Evolutionary conservation across 352 stramenopile species (phyloP).

Genomic region (Globisporangium irregulare): DNA sequence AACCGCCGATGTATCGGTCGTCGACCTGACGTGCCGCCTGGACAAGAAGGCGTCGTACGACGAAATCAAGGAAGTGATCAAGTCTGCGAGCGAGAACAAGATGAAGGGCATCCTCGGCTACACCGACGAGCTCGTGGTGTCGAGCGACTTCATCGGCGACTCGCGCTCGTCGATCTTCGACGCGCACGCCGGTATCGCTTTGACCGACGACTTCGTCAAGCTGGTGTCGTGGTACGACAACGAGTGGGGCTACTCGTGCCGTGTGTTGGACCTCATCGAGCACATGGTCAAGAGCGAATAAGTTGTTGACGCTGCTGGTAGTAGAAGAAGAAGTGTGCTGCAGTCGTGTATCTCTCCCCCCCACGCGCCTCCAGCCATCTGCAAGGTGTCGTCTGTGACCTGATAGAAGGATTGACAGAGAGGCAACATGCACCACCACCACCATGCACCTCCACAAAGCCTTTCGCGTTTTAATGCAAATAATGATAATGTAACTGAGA

Average conservation of each 20-base stretch:
- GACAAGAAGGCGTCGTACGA: conserved; percentile 94
- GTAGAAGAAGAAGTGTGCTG: neutral
- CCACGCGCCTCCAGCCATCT: neutral
- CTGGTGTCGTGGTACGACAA: conserved; percentile 99
- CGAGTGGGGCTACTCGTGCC: conserved; percentile 98
- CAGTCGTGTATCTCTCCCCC: neutral
- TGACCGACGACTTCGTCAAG: conserved; percentile 99
- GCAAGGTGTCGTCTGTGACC: neutral
- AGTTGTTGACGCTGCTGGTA: conserved; percentile 8
- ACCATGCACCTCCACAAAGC: neutral
- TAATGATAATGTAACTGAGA: conserved; percentile 2
- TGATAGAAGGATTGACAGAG: neutral
- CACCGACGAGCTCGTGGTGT: conserved; percentile 96
- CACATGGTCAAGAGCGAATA: conserved; percentile 94
- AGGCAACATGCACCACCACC: neutral
- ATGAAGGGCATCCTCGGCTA: conserved; percentile 98
- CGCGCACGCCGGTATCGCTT: conserved; percentile 94
- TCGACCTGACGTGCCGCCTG: conserved; percentile 85
- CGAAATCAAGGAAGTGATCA: conserved; percentile 96
- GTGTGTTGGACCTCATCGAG: conserved; percentile 96
- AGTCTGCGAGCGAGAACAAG: conserved; percentile 91
- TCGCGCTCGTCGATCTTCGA: conserved; percentile 98
- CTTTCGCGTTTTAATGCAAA: neutral
- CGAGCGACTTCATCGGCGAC: conserved; percentile 97
- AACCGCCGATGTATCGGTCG: conserved; percentile 87